Percentiles rank a stretch among this genome's conserved stretches.
phyloP scores from a whole-genome alignment of 768 basidiomycete genomes.

The Pleurotus eryngii region DNA sequence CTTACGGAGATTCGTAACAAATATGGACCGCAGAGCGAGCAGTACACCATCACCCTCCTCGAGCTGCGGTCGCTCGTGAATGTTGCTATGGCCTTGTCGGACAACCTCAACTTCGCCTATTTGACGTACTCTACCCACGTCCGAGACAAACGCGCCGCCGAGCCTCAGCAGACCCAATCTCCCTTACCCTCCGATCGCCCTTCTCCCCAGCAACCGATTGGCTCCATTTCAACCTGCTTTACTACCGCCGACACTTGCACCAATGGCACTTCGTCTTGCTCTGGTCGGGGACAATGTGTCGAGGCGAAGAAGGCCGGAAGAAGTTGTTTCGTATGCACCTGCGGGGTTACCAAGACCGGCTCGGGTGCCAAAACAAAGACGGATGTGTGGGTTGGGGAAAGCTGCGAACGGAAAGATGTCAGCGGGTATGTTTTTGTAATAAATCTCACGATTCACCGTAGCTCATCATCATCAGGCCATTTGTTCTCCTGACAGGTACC shows the following conservation, averaged over 20 bases:
- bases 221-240: constrained; percentile 63
- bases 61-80: constrained; percentile 49
- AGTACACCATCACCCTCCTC: constrained; percentile 45
- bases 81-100: constrained; percentile 31
- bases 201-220: constrained; percentile 51
- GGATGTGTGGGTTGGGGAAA: constrained; percentile 70
- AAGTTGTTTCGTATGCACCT: constrained; percentile 54
- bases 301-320: constrained; percentile 56
- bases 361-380: constrained; percentile 50
- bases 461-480: constrained; percentile 45
- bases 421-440: constrained; percentile 57
- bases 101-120: constrained; percentile 46
- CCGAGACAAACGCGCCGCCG: constrained; percentile 32
- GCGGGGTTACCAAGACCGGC: constrained; percentile 45
- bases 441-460: background rate
- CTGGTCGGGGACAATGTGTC: constrained; percentile 67
- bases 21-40: constrained; percentile 49
- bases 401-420: constrained; percentile 76
- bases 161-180: constrained; percentile 40
- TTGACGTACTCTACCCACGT: constrained; percentile 38
- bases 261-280: constrained; percentile 64
- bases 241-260: constrained; percentile 49
- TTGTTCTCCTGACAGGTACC: constrained; percentile 71
- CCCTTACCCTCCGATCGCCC: constrained; percentile 42
- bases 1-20: constrained; percentile 44